Conservation (phyloP, 345 rosid genomes). For the Arabis alpina region DNA sequence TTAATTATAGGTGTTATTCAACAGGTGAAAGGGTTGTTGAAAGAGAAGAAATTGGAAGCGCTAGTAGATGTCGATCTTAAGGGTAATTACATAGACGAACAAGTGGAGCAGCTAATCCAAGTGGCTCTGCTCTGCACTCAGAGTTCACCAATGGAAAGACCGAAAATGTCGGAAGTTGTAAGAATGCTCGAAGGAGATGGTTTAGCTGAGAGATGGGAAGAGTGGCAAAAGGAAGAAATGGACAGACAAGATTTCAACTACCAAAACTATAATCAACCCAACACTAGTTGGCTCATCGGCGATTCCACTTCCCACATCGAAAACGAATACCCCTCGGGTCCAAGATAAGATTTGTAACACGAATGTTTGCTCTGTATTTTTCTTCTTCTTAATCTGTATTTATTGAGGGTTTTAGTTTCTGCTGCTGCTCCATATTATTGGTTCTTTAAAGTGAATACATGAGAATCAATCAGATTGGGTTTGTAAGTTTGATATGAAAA, state of each 20-base stretch:
- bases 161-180: slow-evolving; percentile 95
- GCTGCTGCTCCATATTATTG: slow-evolving; percentile 36
- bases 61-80: slow-evolving; percentile 78
- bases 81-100: slow-evolving; percentile 68
- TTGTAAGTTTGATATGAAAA: slow-evolving; percentile 39
- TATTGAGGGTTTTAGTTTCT: slow-evolving; percentile 37
- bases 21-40: slow-evolving; percentile 95
- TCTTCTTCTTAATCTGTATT: slow-evolving; percentile 25
- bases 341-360: slow-evolving; percentile 36
- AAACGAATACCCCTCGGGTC: slow-evolving; percentile 46
- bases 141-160: slow-evolving; percentile 82
- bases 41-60: slow-evolving; percentile 76
- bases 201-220: slow-evolving; percentile 98
- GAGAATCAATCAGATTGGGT: slow-evolving; percentile 38
- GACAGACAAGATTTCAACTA: slow-evolving; percentile 45
- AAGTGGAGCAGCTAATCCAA: slow-evolving; percentile 90
- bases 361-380: background rate
- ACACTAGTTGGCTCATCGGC: slow-evolving; percentile 38
- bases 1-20: background rate
- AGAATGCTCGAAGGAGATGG: slow-evolving; percentile 99
- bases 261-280: slow-evolving; percentile 25
- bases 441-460: slow-evolving; percentile 37
- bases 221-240: slow-evolving; percentile 90
- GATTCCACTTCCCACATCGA: slow-evolving; percentile 47
- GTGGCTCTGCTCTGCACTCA: slow-evolving; percentile 96